Evolutionary conservation across 2,329 filamentous ascomycete species (phyloP).

Genomic region (Talaromyces sp.): DNA sequence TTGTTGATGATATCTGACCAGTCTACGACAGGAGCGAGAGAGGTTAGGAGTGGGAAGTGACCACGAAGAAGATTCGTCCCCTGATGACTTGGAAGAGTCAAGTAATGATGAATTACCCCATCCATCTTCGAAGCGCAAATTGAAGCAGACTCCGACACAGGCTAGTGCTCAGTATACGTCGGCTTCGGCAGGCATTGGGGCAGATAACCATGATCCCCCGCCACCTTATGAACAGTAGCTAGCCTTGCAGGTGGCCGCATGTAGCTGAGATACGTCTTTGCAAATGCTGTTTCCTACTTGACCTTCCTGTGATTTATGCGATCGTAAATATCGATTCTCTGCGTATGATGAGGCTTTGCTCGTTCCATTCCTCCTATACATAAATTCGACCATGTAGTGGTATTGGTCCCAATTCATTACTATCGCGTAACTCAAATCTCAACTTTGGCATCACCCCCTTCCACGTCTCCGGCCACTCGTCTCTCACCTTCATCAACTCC

Average conservation of each 20-base stretch:
- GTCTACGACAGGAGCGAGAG: not conserved
- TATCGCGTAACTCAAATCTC: not conserved
- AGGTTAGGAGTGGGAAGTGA: not conserved
- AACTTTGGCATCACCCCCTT: not conserved
- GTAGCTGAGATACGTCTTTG: not conserved
- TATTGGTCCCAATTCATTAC: not conserved
- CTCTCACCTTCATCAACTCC: not conserved
- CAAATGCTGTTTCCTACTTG: not conserved
- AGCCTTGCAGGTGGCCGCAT: not conserved
- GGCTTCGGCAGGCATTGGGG: not conserved
- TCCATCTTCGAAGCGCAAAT: not conserved
- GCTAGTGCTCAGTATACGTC: not conserved
- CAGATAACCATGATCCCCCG: slow-evolving; percentile 9
- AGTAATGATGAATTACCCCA: not conserved
- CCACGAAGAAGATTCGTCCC: not conserved
- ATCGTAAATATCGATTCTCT: not conserved
- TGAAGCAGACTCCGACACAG: not conserved
- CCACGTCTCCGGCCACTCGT: not conserved
- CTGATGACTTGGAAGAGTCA: slow-evolving; percentile 8
- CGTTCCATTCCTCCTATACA: not conserved
- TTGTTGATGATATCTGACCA: not conserved
- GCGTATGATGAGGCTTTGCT: not conserved
- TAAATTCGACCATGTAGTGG: not conserved
- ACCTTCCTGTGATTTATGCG: not conserved
- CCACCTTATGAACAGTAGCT: slow-evolving; percentile 15